Percentiles rank a stretch among this genome's conserved stretches.
These are phyloP conservation scores for Pseudomicrostroma phylloplanum DNA, from an alignment of 1,284 basidiomycete species.

Conservation along the genomic window DNA sequence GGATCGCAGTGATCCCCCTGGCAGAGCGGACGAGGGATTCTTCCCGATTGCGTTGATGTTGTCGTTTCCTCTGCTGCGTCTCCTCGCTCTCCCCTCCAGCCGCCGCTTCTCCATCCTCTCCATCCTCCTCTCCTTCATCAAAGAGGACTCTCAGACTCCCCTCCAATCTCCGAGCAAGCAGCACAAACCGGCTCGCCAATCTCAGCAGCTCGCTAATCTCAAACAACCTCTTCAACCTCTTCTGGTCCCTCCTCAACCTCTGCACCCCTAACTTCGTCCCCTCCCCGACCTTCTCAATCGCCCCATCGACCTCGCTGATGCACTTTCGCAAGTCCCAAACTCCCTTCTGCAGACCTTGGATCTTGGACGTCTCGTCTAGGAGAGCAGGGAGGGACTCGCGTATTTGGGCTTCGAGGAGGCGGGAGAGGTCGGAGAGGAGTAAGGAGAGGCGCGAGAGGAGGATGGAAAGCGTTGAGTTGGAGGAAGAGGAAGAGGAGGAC, in stretches of 20 bases:
- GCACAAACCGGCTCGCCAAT: background rate
- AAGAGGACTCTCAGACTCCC: background rate
- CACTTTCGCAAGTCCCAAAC: background rate
- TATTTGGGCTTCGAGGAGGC: conserved; percentile 2
- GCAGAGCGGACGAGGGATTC: background rate
- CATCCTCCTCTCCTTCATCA: background rate
- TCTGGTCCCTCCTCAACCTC: background rate
- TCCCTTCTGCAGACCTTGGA: background rate
- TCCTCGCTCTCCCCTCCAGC: background rate
- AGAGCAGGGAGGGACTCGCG: background rate
- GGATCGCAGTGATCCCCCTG: background rate
- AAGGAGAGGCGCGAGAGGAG: conserved; percentile 4
- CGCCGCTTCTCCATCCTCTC: background rate
- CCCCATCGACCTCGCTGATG: background rate
- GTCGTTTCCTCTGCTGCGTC: background rate
- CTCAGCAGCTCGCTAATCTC: background rate
- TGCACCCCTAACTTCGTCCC: background rate
- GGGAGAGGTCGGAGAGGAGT: conserved; percentile 6
- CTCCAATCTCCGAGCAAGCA: background rate
- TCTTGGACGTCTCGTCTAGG: background rate
- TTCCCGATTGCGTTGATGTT: background rate
- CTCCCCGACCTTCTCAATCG: background rate
- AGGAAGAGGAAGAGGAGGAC: background rate
- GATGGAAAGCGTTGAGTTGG: background rate
- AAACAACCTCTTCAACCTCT: background rate